Evolutionary conservation across 768 basidiomycete genomes (phyloP).

Genomic region (Hericium erinaceus): DNA sequence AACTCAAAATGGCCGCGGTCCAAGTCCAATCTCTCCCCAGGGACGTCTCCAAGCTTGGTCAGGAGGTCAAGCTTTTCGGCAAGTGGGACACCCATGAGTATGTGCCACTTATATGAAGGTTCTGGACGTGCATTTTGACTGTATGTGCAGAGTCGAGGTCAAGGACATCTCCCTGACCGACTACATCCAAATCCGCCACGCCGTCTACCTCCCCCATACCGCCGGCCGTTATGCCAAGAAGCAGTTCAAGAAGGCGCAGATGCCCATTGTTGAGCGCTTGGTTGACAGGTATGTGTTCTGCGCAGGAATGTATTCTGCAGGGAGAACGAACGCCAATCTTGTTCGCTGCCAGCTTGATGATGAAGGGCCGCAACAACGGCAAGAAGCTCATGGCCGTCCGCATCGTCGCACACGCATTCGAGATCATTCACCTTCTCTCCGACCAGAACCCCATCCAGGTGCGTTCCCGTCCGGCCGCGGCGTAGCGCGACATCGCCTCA

Average conservation of each 20-base stretch:
- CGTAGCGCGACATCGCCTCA: neutral
- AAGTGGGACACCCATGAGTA: slow-evolving; percentile 99
- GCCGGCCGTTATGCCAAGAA: slow-evolving; percentile 99
- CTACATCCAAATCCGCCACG: slow-evolving; percentile 98
- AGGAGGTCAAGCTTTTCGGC: slow-evolving; percentile 93
- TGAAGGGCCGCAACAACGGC: slow-evolving; percentile 99
- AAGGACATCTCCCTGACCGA: slow-evolving; percentile 99
- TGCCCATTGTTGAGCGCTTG: slow-evolving; percentile 99
- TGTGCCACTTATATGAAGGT: slow-evolving; percentile 24
- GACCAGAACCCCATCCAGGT: slow-evolving; percentile 99
- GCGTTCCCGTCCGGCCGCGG: slow-evolving; percentile 15
- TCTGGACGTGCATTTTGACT: neutral
- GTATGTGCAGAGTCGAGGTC: slow-evolving; percentile 73
- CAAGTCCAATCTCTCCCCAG: slow-evolving; percentile 58
- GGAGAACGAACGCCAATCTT: neutral
- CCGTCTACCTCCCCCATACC: slow-evolving; percentile 97
- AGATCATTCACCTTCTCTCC: slow-evolving; percentile 99
- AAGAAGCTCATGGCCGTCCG: slow-evolving; percentile 98
- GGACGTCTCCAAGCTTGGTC: slow-evolving; percentile 72
- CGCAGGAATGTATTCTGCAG: too few relatives aligned
- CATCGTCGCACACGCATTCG: slow-evolving; percentile 98
- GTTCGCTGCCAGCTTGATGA: slow-evolving; percentile 71
- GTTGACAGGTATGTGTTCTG: slow-evolving; percentile 73
- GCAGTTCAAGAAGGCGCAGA: slow-evolving; percentile 99
- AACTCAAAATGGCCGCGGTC: slow-evolving; percentile 49